Percentiles rank a stretch among this genome's conserved stretches.
Evolutionary conservation across 345 rosid species (phyloP).

Genomic region (Conringia planisiliqua): DNA sequence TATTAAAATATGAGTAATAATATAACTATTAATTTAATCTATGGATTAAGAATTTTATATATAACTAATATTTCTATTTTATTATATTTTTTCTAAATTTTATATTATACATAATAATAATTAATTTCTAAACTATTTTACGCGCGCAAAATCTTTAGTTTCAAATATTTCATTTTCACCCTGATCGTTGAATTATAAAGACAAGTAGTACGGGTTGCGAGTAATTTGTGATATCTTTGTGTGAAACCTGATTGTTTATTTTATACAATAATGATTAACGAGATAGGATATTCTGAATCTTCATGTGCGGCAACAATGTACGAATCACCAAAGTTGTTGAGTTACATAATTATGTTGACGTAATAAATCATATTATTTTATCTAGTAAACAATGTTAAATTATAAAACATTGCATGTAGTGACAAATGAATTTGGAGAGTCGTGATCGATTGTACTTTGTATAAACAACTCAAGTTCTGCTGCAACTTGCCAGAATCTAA

Average conservation of each 20-base stretch:
- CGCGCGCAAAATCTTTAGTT: no score
- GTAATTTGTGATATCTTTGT: neutral
- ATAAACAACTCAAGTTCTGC: neutral
- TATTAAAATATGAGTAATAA: no score
- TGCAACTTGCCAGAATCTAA: constrained; percentile 5
- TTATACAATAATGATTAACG: neutral
- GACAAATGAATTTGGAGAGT: neutral
- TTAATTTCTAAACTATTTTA: no score
- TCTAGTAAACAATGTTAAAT: neutral
- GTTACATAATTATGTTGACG: neutral
- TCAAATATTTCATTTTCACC: no score
- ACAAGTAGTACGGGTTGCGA: neutral
- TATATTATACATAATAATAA: no score
- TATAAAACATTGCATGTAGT: neutral
- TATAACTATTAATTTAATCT: no score
- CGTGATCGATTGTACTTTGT: neutral
- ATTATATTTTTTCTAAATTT: no score
- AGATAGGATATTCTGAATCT: constrained; percentile 2
- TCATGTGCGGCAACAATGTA: neutral
- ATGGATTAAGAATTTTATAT: no score
- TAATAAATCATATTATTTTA: neutral
- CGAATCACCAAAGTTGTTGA: neutral
- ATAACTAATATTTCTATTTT: no score
- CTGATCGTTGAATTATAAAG: no score
- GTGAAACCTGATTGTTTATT: neutral